These are phyloP conservation scores for Hydnum rufescens DNA, from an alignment of 768 basidiomycete species.

Conservation along the genomic window DNA sequence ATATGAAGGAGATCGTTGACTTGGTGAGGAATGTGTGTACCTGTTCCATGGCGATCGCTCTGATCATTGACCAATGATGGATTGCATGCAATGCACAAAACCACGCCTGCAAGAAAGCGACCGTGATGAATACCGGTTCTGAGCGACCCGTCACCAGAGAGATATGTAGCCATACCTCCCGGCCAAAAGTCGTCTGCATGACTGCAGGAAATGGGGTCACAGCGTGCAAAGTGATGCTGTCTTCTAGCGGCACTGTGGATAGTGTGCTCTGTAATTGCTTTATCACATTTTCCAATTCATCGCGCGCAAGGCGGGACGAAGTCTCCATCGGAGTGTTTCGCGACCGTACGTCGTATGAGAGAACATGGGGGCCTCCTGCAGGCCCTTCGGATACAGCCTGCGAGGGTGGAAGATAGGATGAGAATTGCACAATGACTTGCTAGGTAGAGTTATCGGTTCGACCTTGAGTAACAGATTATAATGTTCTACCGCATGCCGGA, in stretches of 20 bases:
- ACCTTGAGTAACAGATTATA: conserved; percentile 21
- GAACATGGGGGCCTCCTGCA: conserved; percentile 27
- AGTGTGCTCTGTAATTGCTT: conserved; percentile 18
- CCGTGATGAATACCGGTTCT: conserved; percentile 3
- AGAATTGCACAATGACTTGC: neutral
- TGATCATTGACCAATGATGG: conserved; percentile 85
- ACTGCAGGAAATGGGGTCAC: conserved; percentile 61
- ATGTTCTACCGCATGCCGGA: conserved; percentile 73
- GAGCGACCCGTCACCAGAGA: neutral
- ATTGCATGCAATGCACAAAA: conserved; percentile 72
- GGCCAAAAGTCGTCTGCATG: conserved; percentile 60
- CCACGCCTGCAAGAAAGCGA: conserved; percentile 37
- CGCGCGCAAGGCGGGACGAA: conserved; percentile 35
- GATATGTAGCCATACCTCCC: conserved; percentile 35
- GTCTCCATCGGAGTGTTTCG: conserved; percentile 76
- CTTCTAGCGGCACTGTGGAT: conserved; percentile 29
- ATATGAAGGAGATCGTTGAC: conserved; percentile 7
- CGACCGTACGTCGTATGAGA: conserved; percentile 58
- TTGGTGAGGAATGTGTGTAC: conserved; percentile 23
- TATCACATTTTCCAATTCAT: neutral
- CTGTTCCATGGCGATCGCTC: conserved; percentile 67
- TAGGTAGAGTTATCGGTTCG: neutral
- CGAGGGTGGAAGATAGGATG: conserved; percentile 12
- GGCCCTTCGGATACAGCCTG: conserved; percentile 23
- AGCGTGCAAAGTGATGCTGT: conserved; percentile 52